Evolutionary conservation across 495 filamentous ascomycete genomes (phyloP).

Genomic region (Podospora anserina): DNA sequence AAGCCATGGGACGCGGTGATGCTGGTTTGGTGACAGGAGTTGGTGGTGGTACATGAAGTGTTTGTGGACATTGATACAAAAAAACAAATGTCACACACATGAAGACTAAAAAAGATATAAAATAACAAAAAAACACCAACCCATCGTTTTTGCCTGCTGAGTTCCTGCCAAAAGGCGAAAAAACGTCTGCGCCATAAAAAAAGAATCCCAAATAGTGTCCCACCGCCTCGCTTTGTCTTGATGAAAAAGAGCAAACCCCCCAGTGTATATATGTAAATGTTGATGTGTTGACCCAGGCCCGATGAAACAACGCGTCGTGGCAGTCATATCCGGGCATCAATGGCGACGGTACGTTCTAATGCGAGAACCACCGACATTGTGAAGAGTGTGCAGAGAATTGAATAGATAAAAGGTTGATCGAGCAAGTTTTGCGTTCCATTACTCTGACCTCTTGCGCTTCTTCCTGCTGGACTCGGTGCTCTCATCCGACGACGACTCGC

Average conservation of each 20-base stretch:
- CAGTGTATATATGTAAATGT: conserved; percentile 9
- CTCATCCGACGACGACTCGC: conserved; percentile 53
- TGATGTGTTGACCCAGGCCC: conserved; percentile 10
- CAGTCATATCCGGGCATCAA: conserved; percentile 38
- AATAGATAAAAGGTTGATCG: conserved; percentile 14
- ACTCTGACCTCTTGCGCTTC: conserved; percentile 73
- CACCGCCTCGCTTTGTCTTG: conserved; percentile 10
- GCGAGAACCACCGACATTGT: conserved; percentile 35
- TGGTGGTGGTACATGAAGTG: not conserved
- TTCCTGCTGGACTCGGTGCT: conserved; percentile 52
- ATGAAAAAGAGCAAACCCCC: conserved; percentile 16
- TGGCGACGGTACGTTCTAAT: conserved; percentile 36
- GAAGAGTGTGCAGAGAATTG: conserved; percentile 40
- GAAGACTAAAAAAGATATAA: not conserved
- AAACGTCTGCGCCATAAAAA: not conserved
- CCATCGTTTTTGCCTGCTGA: conserved; percentile 3
- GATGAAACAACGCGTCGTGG: conserved; percentile 32
- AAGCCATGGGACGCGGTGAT: not conserved
- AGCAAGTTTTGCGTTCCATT: conserved; percentile 19
- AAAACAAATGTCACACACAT: not conserved
- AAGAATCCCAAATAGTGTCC: not conserved
- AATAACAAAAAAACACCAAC: not conserved
- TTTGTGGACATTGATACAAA: not conserved
- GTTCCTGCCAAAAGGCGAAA: not conserved
- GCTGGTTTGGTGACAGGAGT: not conserved